Percentiles rank a stretch among this genome's conserved stretches.
These are phyloP conservation scores for Populus pruinosa DNA, from an alignment of 345 rosid genomes.

Conservation along the genomic window DNA sequence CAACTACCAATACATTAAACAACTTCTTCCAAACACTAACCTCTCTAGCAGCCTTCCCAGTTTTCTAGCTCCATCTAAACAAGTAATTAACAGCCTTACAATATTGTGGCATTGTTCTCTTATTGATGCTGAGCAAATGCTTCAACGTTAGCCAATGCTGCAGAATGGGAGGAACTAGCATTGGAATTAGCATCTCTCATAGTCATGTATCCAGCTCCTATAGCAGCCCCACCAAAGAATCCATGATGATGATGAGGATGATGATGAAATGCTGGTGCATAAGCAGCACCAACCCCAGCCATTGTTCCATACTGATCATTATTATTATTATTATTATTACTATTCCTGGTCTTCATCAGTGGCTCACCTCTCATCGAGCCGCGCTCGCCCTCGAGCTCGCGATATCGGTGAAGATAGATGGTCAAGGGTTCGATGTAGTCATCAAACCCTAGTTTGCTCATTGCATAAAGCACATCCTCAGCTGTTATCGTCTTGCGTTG, in stretches of 20 bases:
- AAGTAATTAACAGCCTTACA: background rate
- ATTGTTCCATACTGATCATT: slow-evolving; percentile 32
- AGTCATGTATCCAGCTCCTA: slow-evolving; percentile 26
- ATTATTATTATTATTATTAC: background rate
- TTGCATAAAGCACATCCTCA: slow-evolving; percentile 32
- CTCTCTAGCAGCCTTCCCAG: background rate
- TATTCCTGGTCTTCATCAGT: slow-evolving; percentile 47
- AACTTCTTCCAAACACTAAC: background rate
- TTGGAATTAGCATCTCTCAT: slow-evolving; percentile 28
- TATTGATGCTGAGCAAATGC: slow-evolving; percentile 28
- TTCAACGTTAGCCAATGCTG: slow-evolving; percentile 18
- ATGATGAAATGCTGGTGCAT: slow-evolving; percentile 42
- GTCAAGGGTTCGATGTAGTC: slow-evolving; percentile 37
- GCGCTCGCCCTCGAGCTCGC: slow-evolving; percentile 35
- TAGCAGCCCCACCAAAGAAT: slow-evolving; percentile 27
- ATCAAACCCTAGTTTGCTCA: slow-evolving; percentile 38
- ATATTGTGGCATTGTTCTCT: slow-evolving; percentile 5
- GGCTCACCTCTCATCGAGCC: slow-evolving; percentile 50
- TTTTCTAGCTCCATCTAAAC: background rate
- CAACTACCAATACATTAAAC: background rate
- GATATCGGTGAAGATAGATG: slow-evolving; percentile 29
- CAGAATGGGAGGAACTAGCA: slow-evolving; percentile 25
- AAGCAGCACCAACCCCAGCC: slow-evolving; percentile 34
- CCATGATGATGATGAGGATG: slow-evolving; percentile 33
- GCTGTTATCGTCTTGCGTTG: slow-evolving; percentile 38